A percentile compares a stretch with the other conserved stretches of the same genome.
phyloP scores from a whole-genome alignment of 164 flowering plant species.

The Protea cynaroides region DNA sequence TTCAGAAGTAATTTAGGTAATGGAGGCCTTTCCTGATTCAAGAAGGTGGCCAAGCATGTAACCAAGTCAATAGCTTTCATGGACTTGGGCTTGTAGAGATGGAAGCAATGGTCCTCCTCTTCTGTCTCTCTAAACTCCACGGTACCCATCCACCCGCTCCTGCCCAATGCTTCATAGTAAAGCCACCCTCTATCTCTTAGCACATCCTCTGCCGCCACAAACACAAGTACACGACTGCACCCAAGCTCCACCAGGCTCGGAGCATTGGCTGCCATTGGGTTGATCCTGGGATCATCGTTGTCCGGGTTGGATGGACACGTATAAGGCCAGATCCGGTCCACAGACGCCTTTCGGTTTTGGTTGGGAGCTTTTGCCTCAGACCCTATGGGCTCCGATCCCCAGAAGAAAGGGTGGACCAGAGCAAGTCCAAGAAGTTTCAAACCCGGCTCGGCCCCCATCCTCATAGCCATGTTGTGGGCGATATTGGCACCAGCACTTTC shows the following conservation, averaged over 20 bases:
- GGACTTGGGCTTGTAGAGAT: slow-evolving; percentile 27
- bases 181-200: slow-evolving; percentile 40
- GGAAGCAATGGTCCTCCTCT: slow-evolving; percentile 52
- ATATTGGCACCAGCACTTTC: slow-evolving; percentile 40
- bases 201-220: slow-evolving; percentile 48
- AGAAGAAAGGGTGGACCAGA: slow-evolving; percentile 31
- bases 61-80: slow-evolving; percentile 35
- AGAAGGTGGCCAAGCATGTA: slow-evolving; percentile 32
- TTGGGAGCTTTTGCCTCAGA: slow-evolving; percentile 4
- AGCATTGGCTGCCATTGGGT: slow-evolving; percentile 39
- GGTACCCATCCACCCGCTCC: slow-evolving; percentile 43
- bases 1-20: too few species aligned
- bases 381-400: slow-evolving; percentile 20
- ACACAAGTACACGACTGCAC: slow-evolving; percentile 34
- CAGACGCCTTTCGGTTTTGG: slow-evolving; percentile 10
- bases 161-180: slow-evolving; percentile 37
- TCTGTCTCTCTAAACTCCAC: slow-evolving; percentile 41
- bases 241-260: slow-evolving; percentile 28
- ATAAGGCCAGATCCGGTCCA: slow-evolving; percentile 39
- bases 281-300: slow-evolving; percentile 47
- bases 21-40: slow-evolving; percentile 1
- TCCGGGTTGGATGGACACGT: slow-evolving; percentile 40
- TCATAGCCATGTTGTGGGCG: slow-evolving; percentile 26
- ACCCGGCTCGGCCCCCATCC: slow-evolving; percentile 11
- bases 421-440: slow-evolving; percentile 19